Percentiles rank a stretch among this genome's conserved stretches.
These are phyloP conservation scores for Coemansia sp. DNA, from an alignment of 192 early-diverging fungal species.

Conservation along the genomic window DNA sequence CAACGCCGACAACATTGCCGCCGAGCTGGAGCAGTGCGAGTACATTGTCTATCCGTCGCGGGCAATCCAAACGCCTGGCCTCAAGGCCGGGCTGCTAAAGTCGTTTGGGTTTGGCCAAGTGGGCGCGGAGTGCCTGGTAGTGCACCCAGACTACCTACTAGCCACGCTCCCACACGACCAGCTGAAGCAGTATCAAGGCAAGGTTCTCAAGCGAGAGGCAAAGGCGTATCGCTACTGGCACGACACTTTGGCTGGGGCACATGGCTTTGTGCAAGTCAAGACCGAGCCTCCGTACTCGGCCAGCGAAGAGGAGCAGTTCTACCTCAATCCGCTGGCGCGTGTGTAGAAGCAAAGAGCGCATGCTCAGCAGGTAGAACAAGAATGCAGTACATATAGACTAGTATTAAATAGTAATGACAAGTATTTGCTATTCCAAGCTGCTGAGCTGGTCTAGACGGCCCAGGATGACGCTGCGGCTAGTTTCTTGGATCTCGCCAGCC, in stretches of 20 bases:
- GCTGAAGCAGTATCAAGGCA: conserved; percentile 11
- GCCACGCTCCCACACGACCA: conserved; percentile 16
- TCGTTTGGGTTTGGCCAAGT: conserved; percentile 77
- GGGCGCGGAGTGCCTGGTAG: conserved; percentile 66
- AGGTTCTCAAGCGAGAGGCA: background rate
- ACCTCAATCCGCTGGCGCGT: conserved; percentile 29
- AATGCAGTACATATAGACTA: background rate
- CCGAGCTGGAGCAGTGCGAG: conserved; percentile 68
- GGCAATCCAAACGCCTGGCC: conserved; percentile 56
- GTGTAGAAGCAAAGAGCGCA: background rate
- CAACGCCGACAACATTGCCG: conserved; percentile 58
- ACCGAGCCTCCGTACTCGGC: conserved; percentile 16
- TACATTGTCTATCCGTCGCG: conserved; percentile 78
- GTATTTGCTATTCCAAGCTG: conserved; percentile 67
- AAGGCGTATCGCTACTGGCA: conserved; percentile 40
- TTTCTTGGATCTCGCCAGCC: conserved; percentile 98
- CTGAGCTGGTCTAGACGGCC: conserved; percentile 74
- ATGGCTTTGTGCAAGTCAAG: conserved; percentile 29
- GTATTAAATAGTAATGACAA: background rate
- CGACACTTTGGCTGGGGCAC: conserved; percentile 12
- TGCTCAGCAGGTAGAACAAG: background rate
- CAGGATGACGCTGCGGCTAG: conserved; percentile 75
- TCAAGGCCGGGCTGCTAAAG: conserved; percentile 68
- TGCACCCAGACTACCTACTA: conserved; percentile 70
- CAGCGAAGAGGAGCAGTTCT: conserved; percentile 19